These are phyloP conservation scores for Aspergillus sp. DNA, from an alignment of 2,329 filamentous ascomycete species.

Conservation along the genomic window DNA sequence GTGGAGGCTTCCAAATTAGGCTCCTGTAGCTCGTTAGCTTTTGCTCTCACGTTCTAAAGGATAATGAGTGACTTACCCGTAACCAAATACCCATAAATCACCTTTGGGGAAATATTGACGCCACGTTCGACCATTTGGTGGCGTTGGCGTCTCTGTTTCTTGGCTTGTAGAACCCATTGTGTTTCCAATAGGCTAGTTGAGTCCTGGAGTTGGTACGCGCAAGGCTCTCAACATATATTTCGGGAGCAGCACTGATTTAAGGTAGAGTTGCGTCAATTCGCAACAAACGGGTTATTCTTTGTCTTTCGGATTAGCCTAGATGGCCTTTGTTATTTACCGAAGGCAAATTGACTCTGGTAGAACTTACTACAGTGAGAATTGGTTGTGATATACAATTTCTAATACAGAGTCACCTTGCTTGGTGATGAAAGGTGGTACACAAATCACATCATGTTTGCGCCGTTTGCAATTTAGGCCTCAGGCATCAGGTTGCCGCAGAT, in stretches of 20 bases:
- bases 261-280: neutral
- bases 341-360: neutral
- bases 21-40: conserved; percentile 62
- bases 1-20: conserved; percentile 97
- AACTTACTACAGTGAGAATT: neutral
- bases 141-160: conserved; percentile 29
- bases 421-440: conserved; percentile 12
- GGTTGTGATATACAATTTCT: conserved; percentile 1
- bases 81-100: conserved; percentile 96
- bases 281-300: neutral
- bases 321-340: neutral
- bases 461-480: conserved; percentile 15
- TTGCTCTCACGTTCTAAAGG: neutral
- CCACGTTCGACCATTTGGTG: conserved; percentile 46
- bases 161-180: conserved; percentile 18
- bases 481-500: neutral
- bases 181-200: neutral
- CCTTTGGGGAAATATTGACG: conserved; percentile 50
- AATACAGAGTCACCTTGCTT: neutral
- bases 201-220: neutral
- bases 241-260: neutral
- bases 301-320: neutral
- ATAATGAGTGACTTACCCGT: conserved; percentile 69
- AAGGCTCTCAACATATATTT: neutral
- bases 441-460: conserved; percentile 20